phyloP scores from a whole-genome alignment of 2,329 filamentous ascomycete species.

The Alternaria hordeiaustralica region DNA sequence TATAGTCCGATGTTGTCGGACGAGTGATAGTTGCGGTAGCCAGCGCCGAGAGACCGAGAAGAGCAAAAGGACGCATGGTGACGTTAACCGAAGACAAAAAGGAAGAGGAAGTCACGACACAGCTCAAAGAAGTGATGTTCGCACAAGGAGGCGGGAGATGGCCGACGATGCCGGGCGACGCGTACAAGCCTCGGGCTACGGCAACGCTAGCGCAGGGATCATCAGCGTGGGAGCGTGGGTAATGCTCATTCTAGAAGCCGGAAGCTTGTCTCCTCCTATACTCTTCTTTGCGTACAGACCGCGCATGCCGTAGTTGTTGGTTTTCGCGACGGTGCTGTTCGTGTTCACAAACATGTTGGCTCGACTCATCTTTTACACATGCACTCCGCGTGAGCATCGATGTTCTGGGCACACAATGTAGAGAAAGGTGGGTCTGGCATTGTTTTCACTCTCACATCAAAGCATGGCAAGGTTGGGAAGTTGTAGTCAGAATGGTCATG shows the following conservation, averaged over 20 bases:
- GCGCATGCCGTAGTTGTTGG: no score
- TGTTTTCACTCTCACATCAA: neutral
- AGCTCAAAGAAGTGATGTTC: neutral
- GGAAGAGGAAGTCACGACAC: slow-evolving; percentile 7
- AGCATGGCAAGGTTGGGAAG: neutral
- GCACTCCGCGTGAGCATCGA: no score
- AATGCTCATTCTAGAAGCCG: neutral
- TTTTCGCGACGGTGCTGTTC: neutral
- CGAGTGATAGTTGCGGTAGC: slow-evolving; percentile 7
- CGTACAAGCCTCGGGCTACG: slow-evolving; percentile 14
- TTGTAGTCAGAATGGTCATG: slow-evolving; percentile 1
- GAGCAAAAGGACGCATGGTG: slow-evolving; percentile 22
- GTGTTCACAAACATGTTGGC: neutral
- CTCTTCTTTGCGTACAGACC: no score
- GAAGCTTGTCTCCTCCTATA: neutral
- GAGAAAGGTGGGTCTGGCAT: no score
- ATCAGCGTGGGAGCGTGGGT: slow-evolving; percentile 1
- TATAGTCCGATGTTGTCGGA: neutral
- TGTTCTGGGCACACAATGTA: no score
- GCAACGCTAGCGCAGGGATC: slow-evolving; percentile 23
- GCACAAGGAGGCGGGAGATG: slow-evolving; percentile 2
- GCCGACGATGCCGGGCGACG: slow-evolving; percentile 7
- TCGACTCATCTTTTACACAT: neutral
- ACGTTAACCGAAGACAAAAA: neutral
- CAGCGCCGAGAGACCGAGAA: slow-evolving; percentile 13